Evolutionary conservation across 2,329 filamentous ascomycete species (phyloP).

Genomic region (Trichoderma harzianum): DNA sequence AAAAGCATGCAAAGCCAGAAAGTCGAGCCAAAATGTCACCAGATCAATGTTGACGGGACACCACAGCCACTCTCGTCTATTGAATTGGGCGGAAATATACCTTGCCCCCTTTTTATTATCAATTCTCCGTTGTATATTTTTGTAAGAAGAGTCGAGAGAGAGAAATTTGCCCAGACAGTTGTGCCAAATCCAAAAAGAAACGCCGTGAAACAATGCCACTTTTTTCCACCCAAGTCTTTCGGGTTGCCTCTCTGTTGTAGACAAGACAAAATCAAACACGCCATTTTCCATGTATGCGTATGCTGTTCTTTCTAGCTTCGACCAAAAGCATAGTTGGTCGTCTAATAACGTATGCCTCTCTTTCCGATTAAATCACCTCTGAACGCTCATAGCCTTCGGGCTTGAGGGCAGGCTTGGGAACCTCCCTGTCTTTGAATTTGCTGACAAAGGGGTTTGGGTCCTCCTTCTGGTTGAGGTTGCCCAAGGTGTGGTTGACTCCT

Average conservation of each 20-base stretch:
- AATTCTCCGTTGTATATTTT: neutral
- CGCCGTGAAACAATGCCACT: neutral
- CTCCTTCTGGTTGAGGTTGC: conserved; percentile 77
- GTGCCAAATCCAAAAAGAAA: neutral
- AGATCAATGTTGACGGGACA: neutral
- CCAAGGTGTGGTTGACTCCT: conserved; percentile 93
- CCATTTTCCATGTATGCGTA: neutral
- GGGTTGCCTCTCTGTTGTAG: neutral
- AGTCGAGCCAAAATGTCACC: neutral
- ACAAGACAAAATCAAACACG: neutral
- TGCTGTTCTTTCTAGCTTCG: neutral
- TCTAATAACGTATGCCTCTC: neutral
- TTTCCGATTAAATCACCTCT: conserved; percentile 62
- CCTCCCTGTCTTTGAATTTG: conserved; percentile 67
- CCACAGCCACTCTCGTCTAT: neutral
- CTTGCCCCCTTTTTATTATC: neutral
- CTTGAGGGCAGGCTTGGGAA: conserved; percentile 64
- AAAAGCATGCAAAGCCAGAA: neutral
- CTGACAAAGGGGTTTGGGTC: conserved; percentile 93
- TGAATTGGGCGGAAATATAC: neutral
- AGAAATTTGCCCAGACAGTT: neutral
- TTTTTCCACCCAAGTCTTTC: neutral
- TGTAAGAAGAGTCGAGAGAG: conserved; percentile 12
- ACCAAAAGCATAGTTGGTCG: neutral
- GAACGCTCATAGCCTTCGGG: conserved; percentile 77